These are phyloP conservation scores for Colletotrichum kahawae DNA, from an alignment of 2,329 filamentous ascomycete species.

Conservation along the genomic window DNA sequence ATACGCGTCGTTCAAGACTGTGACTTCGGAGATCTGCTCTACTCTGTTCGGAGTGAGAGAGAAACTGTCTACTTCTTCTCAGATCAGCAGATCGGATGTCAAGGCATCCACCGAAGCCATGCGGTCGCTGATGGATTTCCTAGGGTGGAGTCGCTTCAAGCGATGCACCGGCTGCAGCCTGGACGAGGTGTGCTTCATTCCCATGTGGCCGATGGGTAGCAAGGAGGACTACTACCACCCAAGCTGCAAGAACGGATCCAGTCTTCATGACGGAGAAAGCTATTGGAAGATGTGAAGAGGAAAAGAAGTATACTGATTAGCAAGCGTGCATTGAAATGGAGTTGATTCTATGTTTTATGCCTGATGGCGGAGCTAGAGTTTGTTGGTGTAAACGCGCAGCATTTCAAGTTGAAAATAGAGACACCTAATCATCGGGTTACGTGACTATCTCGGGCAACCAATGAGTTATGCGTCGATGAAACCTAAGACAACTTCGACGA, in stretches of 20 bases:
- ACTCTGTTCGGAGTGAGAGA: not conserved
- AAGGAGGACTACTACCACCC: conserved; percentile 53
- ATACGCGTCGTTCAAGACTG: conserved; percentile 36
- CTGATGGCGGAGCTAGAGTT: not conserved
- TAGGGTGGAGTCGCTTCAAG: conserved; percentile 67
- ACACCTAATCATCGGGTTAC: not conserved
- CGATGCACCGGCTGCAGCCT: conserved; percentile 55
- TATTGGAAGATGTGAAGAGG: not conserved
- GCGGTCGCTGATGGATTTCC: conserved; percentile 45
- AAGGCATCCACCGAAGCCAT: conserved; percentile 14
- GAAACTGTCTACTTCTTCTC: not conserved
- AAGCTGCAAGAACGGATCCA: not conserved
- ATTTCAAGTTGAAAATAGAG: not conserved
- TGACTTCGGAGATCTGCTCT: conserved; percentile 36
- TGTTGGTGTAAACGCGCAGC: not conserved
- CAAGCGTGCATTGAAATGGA: not conserved
- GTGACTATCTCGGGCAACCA: not conserved
- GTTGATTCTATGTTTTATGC: not conserved
- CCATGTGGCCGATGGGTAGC: conserved; percentile 66
- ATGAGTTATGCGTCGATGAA: not conserved
- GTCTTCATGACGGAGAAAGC: not conserved
- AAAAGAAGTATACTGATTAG: not conserved
- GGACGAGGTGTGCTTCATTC: conserved; percentile 62
- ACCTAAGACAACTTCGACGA: not conserved
- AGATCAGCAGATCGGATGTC: not conserved